Conservation (phyloP, 2,329 filamentous ascomycete genomes). For the Neospermospora avenae region DNA sequence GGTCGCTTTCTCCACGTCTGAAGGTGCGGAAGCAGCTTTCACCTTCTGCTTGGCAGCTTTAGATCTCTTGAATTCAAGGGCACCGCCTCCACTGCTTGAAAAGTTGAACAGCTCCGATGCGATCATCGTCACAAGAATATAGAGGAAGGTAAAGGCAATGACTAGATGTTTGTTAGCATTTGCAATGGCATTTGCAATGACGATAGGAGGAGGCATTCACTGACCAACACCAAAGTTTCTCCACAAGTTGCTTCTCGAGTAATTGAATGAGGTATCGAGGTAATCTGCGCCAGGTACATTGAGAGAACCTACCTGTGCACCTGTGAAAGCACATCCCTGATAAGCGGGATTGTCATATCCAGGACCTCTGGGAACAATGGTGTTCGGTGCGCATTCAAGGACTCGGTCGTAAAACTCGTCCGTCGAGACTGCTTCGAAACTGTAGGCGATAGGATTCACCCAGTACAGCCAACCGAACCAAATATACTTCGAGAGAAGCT, state of each 20-base stretch:
- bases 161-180: constrained; percentile 37
- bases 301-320: constrained; percentile 49
- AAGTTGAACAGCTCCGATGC: constrained; percentile 69
- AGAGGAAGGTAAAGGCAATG: constrained; percentile 71
- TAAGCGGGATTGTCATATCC: constrained; percentile 48
- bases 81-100: constrained; percentile 59
- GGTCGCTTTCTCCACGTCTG: constrained; percentile 53
- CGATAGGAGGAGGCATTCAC: background rate
- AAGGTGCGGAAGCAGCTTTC: constrained; percentile 40
- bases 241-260: constrained; percentile 58
- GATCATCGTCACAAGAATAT: constrained; percentile 67
- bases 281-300: constrained; percentile 54
- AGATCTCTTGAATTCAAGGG: constrained; percentile 69
- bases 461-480: constrained; percentile 62
- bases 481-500: constrained; percentile 54
- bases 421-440: constrained; percentile 60
- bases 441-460: constrained; percentile 48
- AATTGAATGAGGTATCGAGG: constrained; percentile 52
- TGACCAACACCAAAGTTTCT: constrained; percentile 57
- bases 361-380: constrained; percentile 58
- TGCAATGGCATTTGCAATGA: background rate
- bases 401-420: constrained; percentile 58
- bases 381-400: constrained; percentile 54
- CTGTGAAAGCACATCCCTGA: constrained; percentile 61
- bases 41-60: constrained; percentile 54